Percentiles rank a stretch among this genome's conserved stretches.
These are phyloP conservation scores for Eucalyptus cloeziana DNA, from an alignment of 345 rosid genomes.

Conservation along the genomic window DNA sequence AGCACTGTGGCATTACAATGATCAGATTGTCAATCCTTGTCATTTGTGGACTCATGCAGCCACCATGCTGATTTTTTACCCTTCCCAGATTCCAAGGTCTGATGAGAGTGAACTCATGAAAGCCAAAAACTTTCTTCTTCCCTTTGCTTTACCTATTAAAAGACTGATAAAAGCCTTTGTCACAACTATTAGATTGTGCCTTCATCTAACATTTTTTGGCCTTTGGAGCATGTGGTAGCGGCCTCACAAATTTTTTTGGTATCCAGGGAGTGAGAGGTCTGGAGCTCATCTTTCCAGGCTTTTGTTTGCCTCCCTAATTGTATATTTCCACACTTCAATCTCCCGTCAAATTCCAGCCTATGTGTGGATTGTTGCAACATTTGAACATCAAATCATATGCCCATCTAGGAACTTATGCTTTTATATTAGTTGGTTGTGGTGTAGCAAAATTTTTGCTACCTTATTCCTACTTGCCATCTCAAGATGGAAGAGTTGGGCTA, in stretches of 20 bases:
- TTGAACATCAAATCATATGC: neutral
- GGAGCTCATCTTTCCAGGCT: neutral
- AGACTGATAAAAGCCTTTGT: neutral
- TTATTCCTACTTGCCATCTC: neutral
- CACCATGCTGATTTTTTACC: neutral
- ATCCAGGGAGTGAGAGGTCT: neutral
- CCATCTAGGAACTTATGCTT: neutral
- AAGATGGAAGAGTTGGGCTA: neutral
- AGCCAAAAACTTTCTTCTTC: neutral
- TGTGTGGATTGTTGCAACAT: neutral
- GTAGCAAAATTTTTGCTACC: neutral
- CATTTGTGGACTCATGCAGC: neutral
- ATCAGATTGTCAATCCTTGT: neutral
- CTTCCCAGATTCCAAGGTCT: neutral
- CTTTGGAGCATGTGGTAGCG: neutral
- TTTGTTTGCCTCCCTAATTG: neutral
- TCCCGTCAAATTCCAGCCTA: neutral
- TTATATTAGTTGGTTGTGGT: neutral
- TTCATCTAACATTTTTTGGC: neutral
- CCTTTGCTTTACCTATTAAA: neutral
- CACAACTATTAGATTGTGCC: neutral
- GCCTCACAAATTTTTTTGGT: neutral
- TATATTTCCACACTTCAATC: neutral
- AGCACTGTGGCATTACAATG: neutral
- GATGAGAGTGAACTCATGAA: neutral